These are phyloP conservation scores for Psilocybe sp. DNA, from an alignment of 768 basidiomycete genomes.

Conservation along the genomic window DNA sequence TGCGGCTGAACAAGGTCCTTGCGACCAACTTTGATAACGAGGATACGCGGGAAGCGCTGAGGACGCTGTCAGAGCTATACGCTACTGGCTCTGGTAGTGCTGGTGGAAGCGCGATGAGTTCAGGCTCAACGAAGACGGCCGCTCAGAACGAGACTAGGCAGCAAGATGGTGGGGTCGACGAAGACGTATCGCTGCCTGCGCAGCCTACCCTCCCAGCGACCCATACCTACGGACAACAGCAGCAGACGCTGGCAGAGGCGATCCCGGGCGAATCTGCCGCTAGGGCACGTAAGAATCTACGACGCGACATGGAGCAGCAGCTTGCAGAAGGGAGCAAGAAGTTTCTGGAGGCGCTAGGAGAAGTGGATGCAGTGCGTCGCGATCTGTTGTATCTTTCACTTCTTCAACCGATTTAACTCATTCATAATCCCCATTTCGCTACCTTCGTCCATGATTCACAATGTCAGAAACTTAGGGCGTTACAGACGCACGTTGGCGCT, in stretches of 20 bases:
- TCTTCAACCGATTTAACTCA: slow-evolving; percentile 1
- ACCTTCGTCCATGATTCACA: slow-evolving; percentile 1
- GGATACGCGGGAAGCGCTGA: slow-evolving; percentile 75
- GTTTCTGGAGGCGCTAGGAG: slow-evolving; percentile 81
- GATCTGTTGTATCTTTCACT: not conserved
- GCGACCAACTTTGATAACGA: slow-evolving; percentile 77
- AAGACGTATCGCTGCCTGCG: too few relatives aligned
- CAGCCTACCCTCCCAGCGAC: too few relatives aligned
- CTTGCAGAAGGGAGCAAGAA: slow-evolving; percentile 78
- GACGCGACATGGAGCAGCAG: slow-evolving; percentile 81
- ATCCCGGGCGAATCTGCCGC: slow-evolving; percentile 64
- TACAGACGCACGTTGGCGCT: slow-evolving; percentile 72
- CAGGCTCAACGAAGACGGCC: too few relatives aligned
- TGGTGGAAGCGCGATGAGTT: slow-evolving; percentile 12
- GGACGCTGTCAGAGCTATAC: slow-evolving; percentile 83
- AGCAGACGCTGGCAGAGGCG: slow-evolving; percentile 13
- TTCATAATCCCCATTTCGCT: not conserved
- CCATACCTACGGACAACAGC: too few relatives aligned
- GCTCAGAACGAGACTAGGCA: too few relatives aligned
- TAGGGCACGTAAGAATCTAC: slow-evolving; percentile 73
- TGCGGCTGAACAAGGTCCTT: slow-evolving; percentile 87
- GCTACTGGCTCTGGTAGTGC: slow-evolving; percentile 15
- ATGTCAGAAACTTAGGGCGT: slow-evolving; percentile 74
- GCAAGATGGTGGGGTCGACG: too few relatives aligned
- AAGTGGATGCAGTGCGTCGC: slow-evolving; percentile 83